phyloP scores from a whole-genome alignment of 192 early-diverging fungal species.

The Pecoramyces ruminantium region DNA sequence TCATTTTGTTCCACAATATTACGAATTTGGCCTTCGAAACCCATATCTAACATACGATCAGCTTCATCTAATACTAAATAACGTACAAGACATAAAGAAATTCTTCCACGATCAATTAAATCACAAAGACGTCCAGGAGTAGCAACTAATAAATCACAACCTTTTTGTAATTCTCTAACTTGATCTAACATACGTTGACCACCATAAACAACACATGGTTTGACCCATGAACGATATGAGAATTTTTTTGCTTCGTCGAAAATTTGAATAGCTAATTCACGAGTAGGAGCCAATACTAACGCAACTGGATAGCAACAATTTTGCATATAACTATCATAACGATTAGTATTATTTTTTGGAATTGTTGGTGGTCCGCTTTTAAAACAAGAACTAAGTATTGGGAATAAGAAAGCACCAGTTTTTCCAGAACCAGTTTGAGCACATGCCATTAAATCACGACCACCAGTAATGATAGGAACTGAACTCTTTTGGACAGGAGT shows the following conservation, averaged over 20 bases:
- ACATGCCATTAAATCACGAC: conserved; percentile 95
- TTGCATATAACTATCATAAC: conserved; percentile 18
- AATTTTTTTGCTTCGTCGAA: conserved; percentile 20
- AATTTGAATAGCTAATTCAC: conserved; percentile 61
- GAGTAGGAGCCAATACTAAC: conserved; percentile 57
- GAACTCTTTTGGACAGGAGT: conserved; percentile 95
- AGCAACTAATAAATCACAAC: conserved; percentile 77
- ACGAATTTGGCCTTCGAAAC: conserved; percentile 1
- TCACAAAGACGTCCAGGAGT: conserved; percentile 88
- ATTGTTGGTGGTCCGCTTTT: conserved; percentile 35
- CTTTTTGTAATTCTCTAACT: conserved; percentile 39
- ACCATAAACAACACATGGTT: conserved; percentile 85
- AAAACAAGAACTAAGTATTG: conserved; percentile 84
- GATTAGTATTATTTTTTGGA: background rate
- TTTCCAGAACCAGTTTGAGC: conserved; percentile 93
- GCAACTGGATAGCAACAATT: conserved; percentile 28
- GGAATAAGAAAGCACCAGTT: conserved; percentile 95
- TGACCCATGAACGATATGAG: conserved; percentile 46
- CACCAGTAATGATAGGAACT: conserved; percentile 52
- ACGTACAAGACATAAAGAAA: conserved; percentile 56
- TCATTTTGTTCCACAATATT: conserved; percentile 19
- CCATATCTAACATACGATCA: conserved; percentile 2
- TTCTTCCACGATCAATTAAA: conserved; percentile 54
- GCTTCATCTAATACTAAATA: conserved; percentile 17
- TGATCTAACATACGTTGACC: conserved; percentile 83